Evolutionary conservation across 169 alveolate genomes (phyloP), one percentile per base, ranked within the genome.

Genomic region (Fabrea salina): DNA sequence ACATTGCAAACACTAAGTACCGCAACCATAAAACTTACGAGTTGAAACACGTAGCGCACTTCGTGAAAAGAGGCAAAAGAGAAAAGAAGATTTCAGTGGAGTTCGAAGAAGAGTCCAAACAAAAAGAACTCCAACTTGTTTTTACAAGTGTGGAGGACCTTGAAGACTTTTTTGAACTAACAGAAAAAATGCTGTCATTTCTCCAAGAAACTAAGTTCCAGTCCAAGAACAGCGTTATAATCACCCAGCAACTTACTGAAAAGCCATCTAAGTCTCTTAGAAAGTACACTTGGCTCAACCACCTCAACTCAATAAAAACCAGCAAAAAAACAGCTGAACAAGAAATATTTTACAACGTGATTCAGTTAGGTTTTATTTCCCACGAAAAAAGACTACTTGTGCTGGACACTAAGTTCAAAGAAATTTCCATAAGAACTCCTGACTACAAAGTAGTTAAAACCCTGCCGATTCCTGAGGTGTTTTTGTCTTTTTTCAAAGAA

Each of bases 261-360:
- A 16, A 13, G 32, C 41, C 37, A 56, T 16, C 37, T 22, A 68
- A 43, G 35, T 7, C 64, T 8, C 11, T 13, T 43, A 68, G 78
- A 68, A 43, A 44, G 41, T 68, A 43, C 67, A 43, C 78, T 40
- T 68, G 78, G 37, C 66, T 68, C 7, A 40, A n/a, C 19, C 13
- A 43, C 16, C 44, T 35, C 22, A 68, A 40, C 19, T 16, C 67
- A 1, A 11, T 11, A 11, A 53, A 11, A 7, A 8, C 57, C 7
- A 43, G 40, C n/a, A 2, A 8, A 43, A 8, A 11, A 16, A 30
- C 22, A 1, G 39, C n/a, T 11, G 8, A 16, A 44, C 11, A 68
- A 11, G 22, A 43, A 13, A 13, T 68, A 11, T 19, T 30, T n/a
- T 68, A 47, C 30, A 4, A 68, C 30, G 78, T 68, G 35, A 33